Evolutionary conservation across 768 basidiomycete species (phyloP), one percentile per base, ranked within the genome.

Genomic region (Mycena pura): DNA sequence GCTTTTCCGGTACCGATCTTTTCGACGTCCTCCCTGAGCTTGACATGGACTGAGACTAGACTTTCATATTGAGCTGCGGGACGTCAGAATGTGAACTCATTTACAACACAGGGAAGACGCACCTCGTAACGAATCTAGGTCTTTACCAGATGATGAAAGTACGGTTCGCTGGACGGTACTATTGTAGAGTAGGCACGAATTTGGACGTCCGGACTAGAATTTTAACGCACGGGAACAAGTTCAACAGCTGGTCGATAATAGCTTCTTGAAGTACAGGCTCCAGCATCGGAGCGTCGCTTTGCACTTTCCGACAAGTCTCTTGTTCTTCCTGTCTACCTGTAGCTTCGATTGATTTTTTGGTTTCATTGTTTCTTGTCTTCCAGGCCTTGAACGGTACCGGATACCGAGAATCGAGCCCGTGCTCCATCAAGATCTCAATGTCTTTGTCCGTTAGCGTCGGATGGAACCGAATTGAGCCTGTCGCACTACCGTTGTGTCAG

Each of bases 391-490:
- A 74, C 7, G 53, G 51, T 1, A 19, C 40, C 2, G 56, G 66
- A 27, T 68, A 78, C 8, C 75, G 72, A 22, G 56, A 67, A 7
- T 57, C 41, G 0, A 80, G 70, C 1, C 78, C 80, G 2, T 47
- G 36, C 0, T 62, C 45, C 21, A 74, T 46, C 6, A 81, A 63
- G 0, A 74, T 71, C 6, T 32, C 57, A 0, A 81, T 3, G 0
- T 68, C 68, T 0, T 71, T 67, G 2, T 71, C 72, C 6, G 66
- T 62, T 17, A 78, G 21, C 4, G 62, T 50, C 17, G 72, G 66
- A 2, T 22, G 63, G 17, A 80, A 7, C 8, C 53, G 43, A 15
- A 80, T 55, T 13, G 52, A 49, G 38, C 73, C 73, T 0, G 46
- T 62, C 11, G 19, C 14, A 34, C 77, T 78, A 11, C 13, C 17